phyloP scores from a whole-genome alignment of 208 protist genomes.

The Leishmania turanica region DNA sequence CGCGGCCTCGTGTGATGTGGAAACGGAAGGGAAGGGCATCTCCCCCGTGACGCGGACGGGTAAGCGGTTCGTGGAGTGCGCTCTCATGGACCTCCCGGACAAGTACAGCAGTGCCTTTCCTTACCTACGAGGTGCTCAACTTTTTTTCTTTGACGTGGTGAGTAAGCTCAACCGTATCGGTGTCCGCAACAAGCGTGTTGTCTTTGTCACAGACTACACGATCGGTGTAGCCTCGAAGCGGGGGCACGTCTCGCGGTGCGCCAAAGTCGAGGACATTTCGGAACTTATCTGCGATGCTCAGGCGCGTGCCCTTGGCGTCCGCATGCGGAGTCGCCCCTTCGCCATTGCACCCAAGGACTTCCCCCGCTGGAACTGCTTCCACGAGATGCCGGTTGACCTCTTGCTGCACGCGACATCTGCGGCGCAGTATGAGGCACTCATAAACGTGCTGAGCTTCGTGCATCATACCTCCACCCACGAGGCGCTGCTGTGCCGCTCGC shows the following conservation, averaged over 20 bases:
- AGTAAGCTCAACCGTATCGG: conserved; percentile 19
- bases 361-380: conserved; percentile 22
- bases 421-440: conserved; percentile 16
- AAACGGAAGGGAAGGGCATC: neutral
- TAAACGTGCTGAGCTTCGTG: conserved; percentile 15
- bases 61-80: neutral
- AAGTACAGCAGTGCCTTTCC: conserved; percentile 9
- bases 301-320: conserved; percentile 31
- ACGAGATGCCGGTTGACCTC: conserved; percentile 54
- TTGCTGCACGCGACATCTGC: conserved; percentile 21
- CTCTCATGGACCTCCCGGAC: conserved; percentile 9
- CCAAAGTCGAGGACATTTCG: conserved; percentile 44
- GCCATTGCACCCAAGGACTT: conserved; percentile 6
- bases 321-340: conserved; percentile 39
- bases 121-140: conserved; percentile 22
- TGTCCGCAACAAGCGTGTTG: conserved; percentile 27
- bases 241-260: conserved; percentile 34
- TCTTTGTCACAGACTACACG: conserved; percentile 46
- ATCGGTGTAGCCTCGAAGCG: conserved; percentile 29
- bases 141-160: conserved; percentile 40
- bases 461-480: conserved; percentile 18
- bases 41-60: neutral
- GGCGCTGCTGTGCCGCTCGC: conserved; percentile 21
- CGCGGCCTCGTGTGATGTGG: neutral
- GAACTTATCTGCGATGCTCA: conserved; percentile 25